phyloP scores from a whole-genome alignment of 768 basidiomycete genomes.

The Boletus rex-veris region DNA sequence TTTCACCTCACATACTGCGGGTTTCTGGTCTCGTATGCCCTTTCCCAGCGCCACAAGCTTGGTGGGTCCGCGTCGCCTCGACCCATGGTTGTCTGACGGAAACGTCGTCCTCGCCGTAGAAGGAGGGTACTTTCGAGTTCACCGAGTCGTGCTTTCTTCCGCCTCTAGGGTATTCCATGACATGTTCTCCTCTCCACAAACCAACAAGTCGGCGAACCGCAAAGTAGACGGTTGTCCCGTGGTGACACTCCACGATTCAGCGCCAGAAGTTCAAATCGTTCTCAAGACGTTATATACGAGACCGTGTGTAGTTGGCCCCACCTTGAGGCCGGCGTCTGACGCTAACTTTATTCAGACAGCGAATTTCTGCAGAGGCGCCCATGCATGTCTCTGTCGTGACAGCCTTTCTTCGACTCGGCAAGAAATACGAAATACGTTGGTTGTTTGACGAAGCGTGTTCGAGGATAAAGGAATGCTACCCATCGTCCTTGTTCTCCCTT shows the following conservation, averaged over 20 bases:
- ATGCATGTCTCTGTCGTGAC: slow-evolving; percentile 20
- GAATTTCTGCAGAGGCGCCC: slow-evolving; percentile 15
- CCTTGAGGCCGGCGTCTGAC: not conserved
- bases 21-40: slow-evolving; percentile 22
- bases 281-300: slow-evolving; percentile 21
- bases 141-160: slow-evolving; percentile 20
- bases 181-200: slow-evolving; percentile 15
- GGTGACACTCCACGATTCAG: slow-evolving; percentile 16
- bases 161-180: slow-evolving; percentile 20
- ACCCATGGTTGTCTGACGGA: slow-evolving; percentile 24
- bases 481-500: slow-evolving; percentile 23
- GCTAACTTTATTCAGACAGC: slow-evolving; percentile 18
- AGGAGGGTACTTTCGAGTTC: slow-evolving; percentile 21
- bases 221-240: slow-evolving; percentile 25
- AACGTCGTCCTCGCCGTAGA: slow-evolving; percentile 23
- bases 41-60: slow-evolving; percentile 8
- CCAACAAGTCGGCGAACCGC: slow-evolving; percentile 8
- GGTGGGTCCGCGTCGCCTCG: slow-evolving; percentile 18
- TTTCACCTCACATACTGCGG: slow-evolving; percentile 9
- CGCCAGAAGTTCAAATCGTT: slow-evolving; percentile 24
- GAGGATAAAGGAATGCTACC: slow-evolving; percentile 22
- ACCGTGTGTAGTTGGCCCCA: slow-evolving; percentile 19
- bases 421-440: slow-evolving; percentile 24
- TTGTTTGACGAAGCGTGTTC: slow-evolving; percentile 21
- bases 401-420: slow-evolving; percentile 24